A percentile compares a stretch with the other conserved stretches of the same genome.
Evolutionary conservation across 1,284 basidiomycete species (phyloP).

Genomic region (Irpex rosettiformis): DNA sequence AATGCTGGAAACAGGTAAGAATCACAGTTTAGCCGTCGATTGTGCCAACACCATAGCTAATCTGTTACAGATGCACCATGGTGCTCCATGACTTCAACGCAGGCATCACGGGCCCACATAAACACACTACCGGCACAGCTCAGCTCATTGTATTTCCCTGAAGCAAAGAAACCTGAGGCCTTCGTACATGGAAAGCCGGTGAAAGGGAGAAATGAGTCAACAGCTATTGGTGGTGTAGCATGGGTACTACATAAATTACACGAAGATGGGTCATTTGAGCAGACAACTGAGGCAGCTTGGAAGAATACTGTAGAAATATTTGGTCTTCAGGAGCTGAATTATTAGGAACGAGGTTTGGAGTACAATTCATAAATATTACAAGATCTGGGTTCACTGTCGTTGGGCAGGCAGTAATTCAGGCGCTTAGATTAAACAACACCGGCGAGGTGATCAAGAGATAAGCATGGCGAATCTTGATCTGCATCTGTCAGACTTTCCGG

Average conservation of each 20-base stretch:
- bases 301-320: conserved; percentile 70
- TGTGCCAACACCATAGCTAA: neutral
- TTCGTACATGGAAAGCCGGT: conserved; percentile 63
- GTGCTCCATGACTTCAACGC: conserved; percentile 78
- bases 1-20: conserved; percentile 78
- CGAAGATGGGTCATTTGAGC: conserved; percentile 50
- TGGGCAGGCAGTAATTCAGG: too few relatives aligned
- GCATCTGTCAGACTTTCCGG: neutral
- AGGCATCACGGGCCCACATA: conserved; percentile 65
- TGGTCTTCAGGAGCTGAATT: conserved; percentile 38
- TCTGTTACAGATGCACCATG: conserved; percentile 70
- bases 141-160: conserved; percentile 49
- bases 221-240: conserved; percentile 70
- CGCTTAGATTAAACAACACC: too few relatives aligned
- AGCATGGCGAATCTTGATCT: too few relatives aligned
- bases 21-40: neutral
- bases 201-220: conserved; percentile 85
- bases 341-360: too few relatives aligned
- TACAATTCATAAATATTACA: too few relatives aligned
- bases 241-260: conserved; percentile 69
- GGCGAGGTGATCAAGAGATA: too few relatives aligned
- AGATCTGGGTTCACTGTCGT: too few relatives aligned
- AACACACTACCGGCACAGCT: conserved; percentile 49
- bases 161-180: conserved; percentile 63
- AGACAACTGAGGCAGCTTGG: conserved; percentile 60